Percentiles rank a stretch among this genome's conserved stretches.
These are phyloP conservation scores for Mycena venus DNA, from an alignment of 768 basidiomycete species.

Conservation along the genomic window DNA sequence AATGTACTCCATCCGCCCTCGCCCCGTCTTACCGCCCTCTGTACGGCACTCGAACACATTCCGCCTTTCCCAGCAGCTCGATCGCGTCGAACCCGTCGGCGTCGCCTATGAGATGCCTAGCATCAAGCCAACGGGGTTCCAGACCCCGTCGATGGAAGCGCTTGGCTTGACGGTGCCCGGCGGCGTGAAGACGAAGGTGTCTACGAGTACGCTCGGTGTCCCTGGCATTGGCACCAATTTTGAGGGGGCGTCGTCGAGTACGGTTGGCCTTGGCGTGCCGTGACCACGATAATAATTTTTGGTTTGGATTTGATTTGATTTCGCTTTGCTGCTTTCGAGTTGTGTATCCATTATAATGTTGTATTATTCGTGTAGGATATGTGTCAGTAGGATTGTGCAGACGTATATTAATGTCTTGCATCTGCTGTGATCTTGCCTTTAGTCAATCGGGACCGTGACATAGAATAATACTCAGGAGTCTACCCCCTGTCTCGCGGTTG, in stretches of 20 bases:
- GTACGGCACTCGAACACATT: slow-evolving; percentile 11
- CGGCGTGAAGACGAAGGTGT: slow-evolving; percentile 2
- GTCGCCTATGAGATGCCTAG: not conserved
- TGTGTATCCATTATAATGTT: no score
- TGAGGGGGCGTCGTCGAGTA: not conserved
- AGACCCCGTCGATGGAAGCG: slow-evolving; percentile 3
- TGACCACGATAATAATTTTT: no score
- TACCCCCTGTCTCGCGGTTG: no score
- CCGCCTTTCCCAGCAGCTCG: slow-evolving; percentile 27
- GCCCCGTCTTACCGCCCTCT: not conserved
- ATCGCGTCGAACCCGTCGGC: not conserved
- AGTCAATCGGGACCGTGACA: no score
- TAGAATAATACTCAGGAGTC: no score
- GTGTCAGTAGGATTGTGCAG: no score
- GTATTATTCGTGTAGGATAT: no score
- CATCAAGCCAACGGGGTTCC: slow-evolving; percentile 7
- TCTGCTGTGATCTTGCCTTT: no score
- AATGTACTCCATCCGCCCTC: slow-evolving; percentile 13
- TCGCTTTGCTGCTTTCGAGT: no score
- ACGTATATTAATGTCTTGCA: no score
- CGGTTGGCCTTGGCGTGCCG: not conserved
- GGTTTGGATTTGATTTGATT: no score
- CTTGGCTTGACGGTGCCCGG: not conserved
- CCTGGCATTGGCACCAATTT: not conserved
- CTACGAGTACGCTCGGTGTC: slow-evolving; percentile 3